Evolutionary conservation across 805 yeast species (phyloP), one percentile per base, ranked within the genome.

Genomic region (Kluyveromyces starmeri): DNA sequence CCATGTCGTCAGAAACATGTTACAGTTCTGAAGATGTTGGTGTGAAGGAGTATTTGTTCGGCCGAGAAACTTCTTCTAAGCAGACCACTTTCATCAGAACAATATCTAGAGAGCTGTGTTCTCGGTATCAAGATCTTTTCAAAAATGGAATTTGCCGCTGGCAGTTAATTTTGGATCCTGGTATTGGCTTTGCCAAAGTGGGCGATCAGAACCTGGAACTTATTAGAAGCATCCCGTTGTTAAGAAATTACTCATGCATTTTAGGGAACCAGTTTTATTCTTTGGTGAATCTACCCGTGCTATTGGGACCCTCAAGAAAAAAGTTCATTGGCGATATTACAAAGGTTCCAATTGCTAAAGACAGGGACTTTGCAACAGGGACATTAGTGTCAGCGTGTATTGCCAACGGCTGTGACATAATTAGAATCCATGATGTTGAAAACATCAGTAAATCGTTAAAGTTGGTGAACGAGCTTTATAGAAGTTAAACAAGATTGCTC

Each of bases 121-220:
- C 45, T 3, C 71, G 74, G 36, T 66, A 85, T 19, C 45, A 55
- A 0, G 65, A 61, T 36, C 94, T 95, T 9, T 59, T 71, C 28
- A 47, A 45, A 1, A 61, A 55, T 0, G 95, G 95, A 4, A 74
- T 89, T 1, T 65, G 68, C 39, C 75, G 89, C 56, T 92, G 96
- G 95, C 97, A 92, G 58, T 63, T 92, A 3, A 75, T 92, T 12
- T 50, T 86, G 4, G 99, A 92, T 53, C 98, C 99, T 1, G 98
- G 98, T 2, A 60, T 92, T 27, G 98, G 99, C 2, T 92, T 92
- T 59, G 96, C 97, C n/a, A 92, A 92, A 55, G 70, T 68, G 35
- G 47, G 69, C n/a, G 44, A 53, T 6, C 95, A 88, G 50, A 89
- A 88, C 54, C 44, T 88, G 20, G 67, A 68, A 15, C 47, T 85